Evolutionary conservation across 2,329 filamentous ascomycete species (phyloP), one percentile per base, ranked within the genome.

Genomic region (Diplodia corticola): DNA sequence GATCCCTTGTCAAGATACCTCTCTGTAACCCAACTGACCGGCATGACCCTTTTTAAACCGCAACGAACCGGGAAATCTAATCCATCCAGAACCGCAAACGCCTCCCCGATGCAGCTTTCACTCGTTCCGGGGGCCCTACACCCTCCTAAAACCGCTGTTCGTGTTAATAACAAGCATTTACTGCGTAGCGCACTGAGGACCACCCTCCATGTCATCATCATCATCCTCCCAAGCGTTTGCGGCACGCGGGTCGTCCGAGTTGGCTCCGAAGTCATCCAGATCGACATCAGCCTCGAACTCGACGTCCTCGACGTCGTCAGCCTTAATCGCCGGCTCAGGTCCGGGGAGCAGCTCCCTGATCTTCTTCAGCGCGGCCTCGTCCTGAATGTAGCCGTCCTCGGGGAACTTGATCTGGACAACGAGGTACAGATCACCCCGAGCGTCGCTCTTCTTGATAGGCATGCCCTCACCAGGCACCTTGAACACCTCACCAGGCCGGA

Each of bases 401-500:
- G 95, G 95, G 81, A 98, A 98, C 64, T 92, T 86, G 69, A 99
- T 86, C 72, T 95, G 89, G 69, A 97, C 89, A 44, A 91, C 82
- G 49, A 99, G 83, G 79, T 94, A 99, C 20, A 99, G 82, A 74
- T 98, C 93, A 50, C 95, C 95, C 75, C 88, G 92, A 4, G 81
- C 75, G 46, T 99, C 95, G 69, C 89, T 91, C 66, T 89, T 88
- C 84, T 97, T 97, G 71, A 89, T 79, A 1, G 95, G 95, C 95
- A 99, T 99, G 68, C 95, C 95, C 81, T 99, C 95, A 28, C 92
- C 93, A 2, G 84, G 79, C 1, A 99, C 83, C 82, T 93, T 97
- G 72, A 99, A 84, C 7, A 94, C 86, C 75, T 99, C 91, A 28
- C 89, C 90, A 0, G 95, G 93, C 28, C 88, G 87, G 40, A 99